These are phyloP conservation scores for Aspergillus taichungensis DNA, from an alignment of 495 filamentous ascomycete genomes.

Conservation along the genomic window DNA sequence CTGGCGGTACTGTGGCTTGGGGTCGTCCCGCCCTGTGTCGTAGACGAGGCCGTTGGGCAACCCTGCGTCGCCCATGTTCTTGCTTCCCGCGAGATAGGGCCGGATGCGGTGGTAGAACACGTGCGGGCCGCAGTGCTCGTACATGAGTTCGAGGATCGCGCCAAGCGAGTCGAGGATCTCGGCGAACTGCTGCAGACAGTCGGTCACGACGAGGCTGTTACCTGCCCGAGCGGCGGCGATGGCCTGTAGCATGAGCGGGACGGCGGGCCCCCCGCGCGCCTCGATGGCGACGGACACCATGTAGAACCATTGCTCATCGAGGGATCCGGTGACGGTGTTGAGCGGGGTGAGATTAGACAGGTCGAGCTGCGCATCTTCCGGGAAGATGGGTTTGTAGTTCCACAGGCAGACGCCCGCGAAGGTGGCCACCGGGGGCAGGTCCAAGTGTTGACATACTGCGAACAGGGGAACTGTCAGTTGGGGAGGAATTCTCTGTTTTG, in stretches of 20 bases:
- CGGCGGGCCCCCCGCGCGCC: slow-evolving; percentile 79
- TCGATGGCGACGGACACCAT: slow-evolving; percentile 92
- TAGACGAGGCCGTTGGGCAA: slow-evolving; percentile 81
- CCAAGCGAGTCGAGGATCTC: slow-evolving; percentile 81
- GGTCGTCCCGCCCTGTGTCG: slow-evolving; percentile 66
- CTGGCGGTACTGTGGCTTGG: slow-evolving; percentile 59
- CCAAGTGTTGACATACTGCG: slow-evolving; percentile 66
- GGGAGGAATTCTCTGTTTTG: slow-evolving; percentile 65
- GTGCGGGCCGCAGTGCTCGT: slow-evolving; percentile 86
- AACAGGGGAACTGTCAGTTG: slow-evolving; percentile 77
- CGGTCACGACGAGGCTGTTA: slow-evolving; percentile 61
- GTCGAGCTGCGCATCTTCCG: slow-evolving; percentile 67
- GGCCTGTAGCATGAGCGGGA: slow-evolving; percentile 79
- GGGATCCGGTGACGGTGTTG: slow-evolving; percentile 85
- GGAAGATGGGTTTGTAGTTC: slow-evolving; percentile 90
- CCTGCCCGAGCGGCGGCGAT: slow-evolving; percentile 69
- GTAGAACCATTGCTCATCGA: slow-evolving; percentile 99
- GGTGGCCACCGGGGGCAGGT: slow-evolving; percentile 88
- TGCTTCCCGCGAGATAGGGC: slow-evolving; percentile 88
- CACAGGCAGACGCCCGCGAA: slow-evolving; percentile 88
- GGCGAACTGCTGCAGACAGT: slow-evolving; percentile 67
- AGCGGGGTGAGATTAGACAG: slow-evolving; percentile 79
- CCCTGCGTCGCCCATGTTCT: slow-evolving; percentile 93
- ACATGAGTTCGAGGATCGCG: slow-evolving; percentile 67
- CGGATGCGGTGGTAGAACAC: slow-evolving; percentile 91